These are phyloP conservation scores for Ustilago shanxiensis DNA, from an alignment of 1,284 basidiomycete species.

Conservation along the genomic window DNA sequence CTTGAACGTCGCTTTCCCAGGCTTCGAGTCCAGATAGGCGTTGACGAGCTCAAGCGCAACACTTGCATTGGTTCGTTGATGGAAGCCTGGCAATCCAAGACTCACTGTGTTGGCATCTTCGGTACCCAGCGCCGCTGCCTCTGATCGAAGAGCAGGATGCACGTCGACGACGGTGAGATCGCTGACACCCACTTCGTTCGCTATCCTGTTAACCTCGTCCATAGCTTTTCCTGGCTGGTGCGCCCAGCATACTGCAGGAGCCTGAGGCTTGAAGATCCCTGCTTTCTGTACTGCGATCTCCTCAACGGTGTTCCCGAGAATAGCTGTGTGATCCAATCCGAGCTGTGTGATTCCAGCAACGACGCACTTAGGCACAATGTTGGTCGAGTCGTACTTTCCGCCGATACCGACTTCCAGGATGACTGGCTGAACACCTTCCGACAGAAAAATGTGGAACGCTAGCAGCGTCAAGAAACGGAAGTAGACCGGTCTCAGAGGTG, in stretches of 20 bases:
- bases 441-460: conserved; percentile 90
- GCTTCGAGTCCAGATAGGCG: conserved; percentile 76
- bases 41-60: conserved; percentile 84
- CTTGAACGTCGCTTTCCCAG: conserved; percentile 49
- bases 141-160: conserved; percentile 31
- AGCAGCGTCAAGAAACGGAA: conserved; percentile 94
- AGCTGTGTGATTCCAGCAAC: conserved; percentile 90
- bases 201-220: conserved; percentile 78
- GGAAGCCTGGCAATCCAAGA: conserved; percentile 84
- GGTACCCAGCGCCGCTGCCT: conserved; percentile 19
- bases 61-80: conserved; percentile 90
- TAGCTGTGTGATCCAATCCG: conserved; percentile 91
- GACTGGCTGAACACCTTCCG: conserved; percentile 84
- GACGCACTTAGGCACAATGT: conserved; percentile 89
- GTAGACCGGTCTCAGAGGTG: conserved; percentile 85
- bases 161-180: conserved; percentile 37
- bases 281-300: conserved; percentile 97
- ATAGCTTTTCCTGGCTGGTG: conserved; percentile 84
- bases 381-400: conserved; percentile 94
- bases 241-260: conserved; percentile 85
- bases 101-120: conserved; percentile 15
- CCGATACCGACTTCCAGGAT: conserved; percentile 98
- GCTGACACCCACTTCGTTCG: conserved; percentile 75
- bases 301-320: conserved; percentile 88
- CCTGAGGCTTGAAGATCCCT: conserved; percentile 93